Base-by-base conservation (phyloP, 1,139 yeast genomes). In the Candida dubliniensis region DNA sequence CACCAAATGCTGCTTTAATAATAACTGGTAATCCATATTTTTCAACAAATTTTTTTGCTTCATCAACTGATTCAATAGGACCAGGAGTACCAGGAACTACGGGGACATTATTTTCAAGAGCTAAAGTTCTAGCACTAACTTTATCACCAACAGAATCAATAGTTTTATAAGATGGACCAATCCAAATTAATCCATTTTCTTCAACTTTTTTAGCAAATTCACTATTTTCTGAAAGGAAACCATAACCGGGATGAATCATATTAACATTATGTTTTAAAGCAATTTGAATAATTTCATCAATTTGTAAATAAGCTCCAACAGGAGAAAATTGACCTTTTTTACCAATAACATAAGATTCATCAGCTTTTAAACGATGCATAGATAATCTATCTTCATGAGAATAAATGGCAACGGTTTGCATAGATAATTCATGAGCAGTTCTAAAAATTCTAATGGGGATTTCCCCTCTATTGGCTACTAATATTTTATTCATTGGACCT, bases 181-280 rank as follows among this genome's bases (percentile, higher is more conserved):
- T 81, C 98, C 99, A 93, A 45, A 89, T 86, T 62, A 95, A 87
- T 31, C 98, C 99, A 43, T 82, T 84, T 56, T 81, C 95, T 58
- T 82, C 95, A 41, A 93, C 97, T 69, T 90, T 91, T 52, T 81
- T 75, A 47, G 99, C 99, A 66, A 93, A 89, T 63, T 88, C 96
- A 13, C 96, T 80, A 73, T 93, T 93, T 70, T 93, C 99, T 13
- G 96, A 85, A 46, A 93, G 74, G 70, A 93, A 93, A 9, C 99
- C 99, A 64, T 93, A 93, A 56, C 99, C 99, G 8, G 99, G 99
- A 64, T 93, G 99, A 66, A 93, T 91, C 95, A 93, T 91, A 67
- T 89, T 85, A 45, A 91, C 99, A 31, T 78, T 74, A 67, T 91
- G 96, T 51, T 80, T 78, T 66, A 84, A 83, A 46, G 99, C 99